phyloP scores from a whole-genome alignment of 83 land plant species.

The Picea engelmannii region DNA sequence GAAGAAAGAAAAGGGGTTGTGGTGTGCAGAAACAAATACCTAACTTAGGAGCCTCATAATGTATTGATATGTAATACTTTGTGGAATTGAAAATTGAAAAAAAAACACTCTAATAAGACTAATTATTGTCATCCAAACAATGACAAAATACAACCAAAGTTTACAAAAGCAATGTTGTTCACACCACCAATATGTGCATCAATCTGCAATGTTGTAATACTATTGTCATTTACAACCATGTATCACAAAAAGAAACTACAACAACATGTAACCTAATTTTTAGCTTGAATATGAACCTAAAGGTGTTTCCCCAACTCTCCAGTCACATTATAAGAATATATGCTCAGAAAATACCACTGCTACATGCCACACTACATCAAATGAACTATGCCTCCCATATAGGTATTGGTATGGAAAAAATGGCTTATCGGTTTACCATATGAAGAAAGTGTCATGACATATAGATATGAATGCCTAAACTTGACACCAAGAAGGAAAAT shows the following conservation, averaged over 20 bases:
- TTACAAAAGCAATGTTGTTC: conserved; percentile 70
- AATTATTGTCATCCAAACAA: no score
- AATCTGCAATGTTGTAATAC: not conserved
- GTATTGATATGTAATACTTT: no score
- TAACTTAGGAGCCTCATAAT: no score
- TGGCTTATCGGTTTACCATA: not conserved
- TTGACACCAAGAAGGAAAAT: not conserved
- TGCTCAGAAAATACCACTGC: conserved; percentile 13
- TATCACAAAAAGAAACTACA: not conserved
- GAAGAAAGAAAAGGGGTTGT: no score
- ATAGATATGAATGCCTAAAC: not conserved
- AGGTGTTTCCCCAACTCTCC: conserved; percentile 67
- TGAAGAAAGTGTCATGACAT: not conserved
- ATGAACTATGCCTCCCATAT: not conserved
- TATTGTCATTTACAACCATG: not conserved
- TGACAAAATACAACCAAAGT: conserved; percentile 16
- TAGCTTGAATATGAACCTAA: conserved; percentile 31
- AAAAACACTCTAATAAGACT: no score
- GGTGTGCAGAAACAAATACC: no score
- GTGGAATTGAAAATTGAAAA: no score
- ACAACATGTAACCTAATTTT: not conserved
- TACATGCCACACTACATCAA: conserved; percentile 6
- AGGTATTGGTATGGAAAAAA: not conserved
- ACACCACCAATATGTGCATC: conserved; percentile 57
- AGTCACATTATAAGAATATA: not conserved